Conservation (phyloP, 257 asterid genomes). For the Solanum corneliomulleri region DNA sequence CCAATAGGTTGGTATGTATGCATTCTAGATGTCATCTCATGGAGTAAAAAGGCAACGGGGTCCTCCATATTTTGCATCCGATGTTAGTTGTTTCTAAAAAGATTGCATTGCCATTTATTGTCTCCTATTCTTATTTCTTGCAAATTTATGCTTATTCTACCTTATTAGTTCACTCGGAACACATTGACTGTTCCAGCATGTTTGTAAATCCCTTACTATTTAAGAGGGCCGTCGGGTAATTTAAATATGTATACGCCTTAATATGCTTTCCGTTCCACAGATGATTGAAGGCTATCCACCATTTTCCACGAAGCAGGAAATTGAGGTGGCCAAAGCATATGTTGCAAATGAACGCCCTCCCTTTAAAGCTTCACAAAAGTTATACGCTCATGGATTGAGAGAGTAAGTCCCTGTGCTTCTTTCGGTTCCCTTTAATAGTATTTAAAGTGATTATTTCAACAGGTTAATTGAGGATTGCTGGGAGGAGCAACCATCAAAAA, state of each 20-base stretch:
- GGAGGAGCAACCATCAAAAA: slow-evolving; percentile 40
- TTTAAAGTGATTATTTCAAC: slow-evolving; percentile 7
- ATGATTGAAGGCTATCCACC: slow-evolving; percentile 88
- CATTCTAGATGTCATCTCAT: background rate
- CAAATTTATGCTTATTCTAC: background rate
- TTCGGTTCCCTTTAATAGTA: background rate
- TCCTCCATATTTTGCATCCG: background rate
- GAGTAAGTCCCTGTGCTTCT: slow-evolving; percentile 28
- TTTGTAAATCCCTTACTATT: background rate
- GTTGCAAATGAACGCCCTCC: slow-evolving; percentile 78
- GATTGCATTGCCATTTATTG: background rate
- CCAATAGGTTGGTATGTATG: background rate
- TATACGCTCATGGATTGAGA: slow-evolving; percentile 52
- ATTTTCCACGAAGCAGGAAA: slow-evolving; percentile 42
- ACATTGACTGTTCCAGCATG: background rate
- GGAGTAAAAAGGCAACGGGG: background rate
- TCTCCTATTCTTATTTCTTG: background rate
- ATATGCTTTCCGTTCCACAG: slow-evolving; percentile 14
- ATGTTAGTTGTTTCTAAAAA: background rate
- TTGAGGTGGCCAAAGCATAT: slow-evolving; percentile 63
- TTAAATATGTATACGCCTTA: background rate
- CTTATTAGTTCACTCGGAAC: background rate
- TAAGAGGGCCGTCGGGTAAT: background rate
- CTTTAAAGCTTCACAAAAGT: slow-evolving; percentile 56
- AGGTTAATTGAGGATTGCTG: slow-evolving; percentile 73